A percentile compares a stretch with the other conserved stretches of the same genome.
Conservation (phyloP, 2,329 filamentous ascomycete genomes). For the Ophiognomonia clavigignenti-juglandacearum region DNA sequence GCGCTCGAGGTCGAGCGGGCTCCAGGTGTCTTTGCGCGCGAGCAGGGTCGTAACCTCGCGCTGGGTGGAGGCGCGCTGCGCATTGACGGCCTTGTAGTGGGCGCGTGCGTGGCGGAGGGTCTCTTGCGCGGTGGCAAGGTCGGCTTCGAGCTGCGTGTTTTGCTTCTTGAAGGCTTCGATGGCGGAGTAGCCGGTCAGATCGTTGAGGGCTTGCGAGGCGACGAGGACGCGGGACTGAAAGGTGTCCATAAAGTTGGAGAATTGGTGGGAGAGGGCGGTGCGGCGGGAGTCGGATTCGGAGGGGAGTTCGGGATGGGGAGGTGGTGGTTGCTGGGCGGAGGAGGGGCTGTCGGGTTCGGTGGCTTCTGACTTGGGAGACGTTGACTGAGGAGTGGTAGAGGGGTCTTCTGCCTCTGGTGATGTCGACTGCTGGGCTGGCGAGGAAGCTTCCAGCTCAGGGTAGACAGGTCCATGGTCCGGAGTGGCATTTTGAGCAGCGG, state of each 20-base stretch:
- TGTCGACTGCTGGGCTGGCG: too few relatives aligned
- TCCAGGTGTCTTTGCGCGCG: constrained; percentile 91
- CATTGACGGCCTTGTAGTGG: constrained; percentile 77
- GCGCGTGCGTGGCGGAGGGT: constrained; percentile 68
- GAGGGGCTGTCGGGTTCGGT: too few relatives aligned
- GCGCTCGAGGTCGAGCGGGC: constrained; percentile 78
- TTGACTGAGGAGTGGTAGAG: constrained; percentile 7
- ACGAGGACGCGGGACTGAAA: constrained; percentile 79
- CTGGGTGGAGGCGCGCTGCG: constrained; percentile 80
- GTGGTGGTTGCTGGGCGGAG: constrained; percentile 1
- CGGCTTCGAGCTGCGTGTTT: constrained; percentile 63
- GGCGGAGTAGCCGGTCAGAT: constrained; percentile 86
- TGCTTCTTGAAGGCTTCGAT: constrained; percentile 81
- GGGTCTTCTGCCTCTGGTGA: too few relatives aligned
- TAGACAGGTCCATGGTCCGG: too few relatives aligned
- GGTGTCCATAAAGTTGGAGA: constrained; percentile 79
- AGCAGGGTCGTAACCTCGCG: constrained; percentile 93
- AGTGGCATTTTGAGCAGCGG: background rate
- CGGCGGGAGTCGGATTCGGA: constrained; percentile 41
- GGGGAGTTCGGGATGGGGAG: constrained; percentile 32
- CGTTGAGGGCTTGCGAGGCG: constrained; percentile 85
- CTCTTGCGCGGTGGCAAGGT: constrained; percentile 54
- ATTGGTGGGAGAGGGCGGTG: constrained; percentile 38
- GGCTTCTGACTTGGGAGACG: background rate
- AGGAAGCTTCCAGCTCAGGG: too few relatives aligned